These are phyloP conservation scores for Yarrowia keelungensis DNA, from an alignment of 805 yeast genomes.

Conservation along the genomic window DNA sequence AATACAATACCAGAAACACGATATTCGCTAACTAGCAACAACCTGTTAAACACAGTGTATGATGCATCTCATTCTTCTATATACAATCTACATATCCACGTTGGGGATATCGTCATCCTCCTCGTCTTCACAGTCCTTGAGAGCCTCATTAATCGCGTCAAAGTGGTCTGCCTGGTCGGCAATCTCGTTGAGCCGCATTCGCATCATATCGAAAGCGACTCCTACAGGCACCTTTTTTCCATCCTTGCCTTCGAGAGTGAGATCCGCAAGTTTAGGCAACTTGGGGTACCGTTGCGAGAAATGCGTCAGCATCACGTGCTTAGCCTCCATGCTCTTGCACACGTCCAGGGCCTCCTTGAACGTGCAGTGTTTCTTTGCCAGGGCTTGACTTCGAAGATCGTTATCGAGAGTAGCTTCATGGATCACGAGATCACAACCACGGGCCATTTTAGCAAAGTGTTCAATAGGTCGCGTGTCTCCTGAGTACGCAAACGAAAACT, in stretches of 20 bases:
- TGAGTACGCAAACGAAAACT: conserved; percentile 81
- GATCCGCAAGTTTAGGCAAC: conserved; percentile 51
- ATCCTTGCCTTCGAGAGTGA: neutral
- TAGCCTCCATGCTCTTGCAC: conserved; percentile 73
- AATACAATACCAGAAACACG: too few species aligned
- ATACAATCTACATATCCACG: neutral
- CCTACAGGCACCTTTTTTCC: conserved; percentile 23
- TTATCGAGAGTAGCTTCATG: conserved; percentile 96
- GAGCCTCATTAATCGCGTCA: neutral
- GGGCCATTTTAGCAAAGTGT: conserved; percentile 69
- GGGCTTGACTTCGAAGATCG: conserved; percentile 73
- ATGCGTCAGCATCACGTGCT: conserved; percentile 80
- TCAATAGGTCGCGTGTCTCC: conserved; percentile 93
- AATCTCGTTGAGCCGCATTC: conserved; percentile 15
- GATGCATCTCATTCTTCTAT: neutral
- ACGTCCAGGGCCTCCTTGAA: conserved; percentile 83
- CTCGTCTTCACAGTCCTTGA: neutral
- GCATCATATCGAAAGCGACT: conserved; percentile 35
- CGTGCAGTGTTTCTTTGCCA: conserved; percentile 83
- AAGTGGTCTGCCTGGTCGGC: conserved; percentile 5
- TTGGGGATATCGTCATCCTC: neutral
- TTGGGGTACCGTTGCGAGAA: conserved; percentile 88
- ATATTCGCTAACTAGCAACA: too few species aligned
- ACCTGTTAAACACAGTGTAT: too few species aligned
- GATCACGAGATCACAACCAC: conserved; percentile 71